Evolutionary conservation across 805 yeast genomes (phyloP).

Genomic region (Myxozyma vanderwaltii): DNA sequence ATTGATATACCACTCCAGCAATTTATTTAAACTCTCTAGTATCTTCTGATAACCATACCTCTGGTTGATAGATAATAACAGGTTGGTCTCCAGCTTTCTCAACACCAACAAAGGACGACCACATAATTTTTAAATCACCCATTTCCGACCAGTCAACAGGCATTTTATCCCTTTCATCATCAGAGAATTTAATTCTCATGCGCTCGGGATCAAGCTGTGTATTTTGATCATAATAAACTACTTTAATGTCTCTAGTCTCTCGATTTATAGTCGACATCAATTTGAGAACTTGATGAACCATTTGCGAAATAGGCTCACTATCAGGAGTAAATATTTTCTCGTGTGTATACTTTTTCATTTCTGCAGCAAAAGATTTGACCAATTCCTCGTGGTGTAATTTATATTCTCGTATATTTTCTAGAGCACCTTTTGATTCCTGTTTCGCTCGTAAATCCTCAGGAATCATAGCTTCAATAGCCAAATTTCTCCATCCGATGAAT

Average conservation of each 20-base stretch:
- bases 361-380: not conserved
- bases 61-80: not conserved
- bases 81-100: not conserved
- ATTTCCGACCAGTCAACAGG: not conserved
- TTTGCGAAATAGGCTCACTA: not conserved
- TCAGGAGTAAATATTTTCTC: not conserved
- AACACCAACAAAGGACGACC: conserved; percentile 4
- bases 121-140: not conserved
- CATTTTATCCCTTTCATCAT: not conserved
- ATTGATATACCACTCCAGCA: too few relatives aligned
- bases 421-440: not conserved
- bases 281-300: not conserved
- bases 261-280: conserved; percentile 2
- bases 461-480: not conserved
- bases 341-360: not conserved
- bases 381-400: not conserved
- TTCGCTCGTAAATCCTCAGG: not conserved
- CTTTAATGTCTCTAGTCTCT: conserved; percentile 4
- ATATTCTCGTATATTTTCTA: not conserved
- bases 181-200: not conserved
- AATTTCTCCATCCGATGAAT: not conserved
- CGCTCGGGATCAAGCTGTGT: not conserved
- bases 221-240: not conserved
- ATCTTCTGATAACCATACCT: not conserved
- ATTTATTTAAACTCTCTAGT: too few relatives aligned